Evolutionary conservation across 345 rosid genomes (phyloP).

Genomic region (Excoecaria agallocha): DNA sequence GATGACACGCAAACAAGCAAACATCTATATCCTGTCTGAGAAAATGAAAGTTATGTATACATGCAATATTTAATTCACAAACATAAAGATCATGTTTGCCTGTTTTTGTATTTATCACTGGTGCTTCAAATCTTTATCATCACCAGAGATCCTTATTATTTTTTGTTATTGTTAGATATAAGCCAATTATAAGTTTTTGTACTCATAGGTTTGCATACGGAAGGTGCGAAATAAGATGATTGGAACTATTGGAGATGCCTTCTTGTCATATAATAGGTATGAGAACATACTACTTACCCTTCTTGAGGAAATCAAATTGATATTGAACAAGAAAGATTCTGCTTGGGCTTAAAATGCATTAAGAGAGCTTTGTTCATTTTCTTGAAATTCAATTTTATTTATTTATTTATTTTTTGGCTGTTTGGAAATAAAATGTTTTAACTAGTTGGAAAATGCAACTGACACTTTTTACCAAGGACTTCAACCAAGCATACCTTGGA

Average conservation of each 20-base stretch:
- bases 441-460: too few species aligned
- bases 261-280: slow-evolving; percentile 81
- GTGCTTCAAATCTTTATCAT: background rate
- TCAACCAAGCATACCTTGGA: too few species aligned
- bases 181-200: background rate
- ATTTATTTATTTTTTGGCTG: too few species aligned
- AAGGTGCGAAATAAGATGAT: slow-evolving; percentile 93
- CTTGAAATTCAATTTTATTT: too few species aligned
- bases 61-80: too few species aligned
- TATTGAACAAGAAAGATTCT: background rate
- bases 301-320: background rate
- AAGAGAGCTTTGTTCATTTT: too few species aligned
- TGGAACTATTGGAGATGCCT: slow-evolving; percentile 82
- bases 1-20: background rate
- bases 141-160: background rate
- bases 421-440: too few species aligned
- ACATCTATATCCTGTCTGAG: background rate
- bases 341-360: background rate
- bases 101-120: background rate
- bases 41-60: too few species aligned
- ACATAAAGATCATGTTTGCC: background rate
- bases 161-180: background rate
- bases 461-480: too few species aligned
- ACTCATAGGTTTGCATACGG: slow-evolving; percentile 70
- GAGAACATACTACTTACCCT: background rate